Evolutionary conservation across 2,329 filamentous ascomycete genomes (phyloP).

Genomic region (Botrytis aclada): DNA sequence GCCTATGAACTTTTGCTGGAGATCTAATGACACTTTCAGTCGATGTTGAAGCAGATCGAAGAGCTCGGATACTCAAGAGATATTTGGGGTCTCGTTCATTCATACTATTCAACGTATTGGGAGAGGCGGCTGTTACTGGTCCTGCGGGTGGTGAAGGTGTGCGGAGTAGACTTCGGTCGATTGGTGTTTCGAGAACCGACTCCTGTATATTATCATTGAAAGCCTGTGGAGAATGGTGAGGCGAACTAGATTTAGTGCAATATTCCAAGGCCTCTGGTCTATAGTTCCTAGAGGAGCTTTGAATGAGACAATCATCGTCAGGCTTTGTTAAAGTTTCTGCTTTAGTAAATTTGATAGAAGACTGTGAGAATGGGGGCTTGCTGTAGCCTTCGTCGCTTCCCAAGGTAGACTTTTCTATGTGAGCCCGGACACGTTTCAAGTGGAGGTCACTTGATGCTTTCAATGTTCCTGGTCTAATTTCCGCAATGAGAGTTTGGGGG

Average conservation of each 20-base stretch:
- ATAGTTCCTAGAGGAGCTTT: not conserved
- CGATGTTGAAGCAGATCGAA: slow-evolving; percentile 17
- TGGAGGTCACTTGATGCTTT: not conserved
- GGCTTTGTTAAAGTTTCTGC: not conserved
- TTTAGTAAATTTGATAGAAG: not conserved
- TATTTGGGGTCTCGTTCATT: slow-evolving; percentile 31
- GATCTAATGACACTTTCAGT: not conserved
- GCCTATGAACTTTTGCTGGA: not conserved
- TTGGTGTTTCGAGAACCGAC: not conserved
- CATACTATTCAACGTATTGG: slow-evolving; percentile 27
- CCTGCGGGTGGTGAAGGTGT: slow-evolving; percentile 17
- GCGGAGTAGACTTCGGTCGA: slow-evolving; percentile 7
- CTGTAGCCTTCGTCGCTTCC: not conserved
- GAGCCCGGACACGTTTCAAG: not conserved
- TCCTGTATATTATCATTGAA: not conserved
- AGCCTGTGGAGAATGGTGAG: not conserved
- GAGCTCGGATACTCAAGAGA: slow-evolving; percentile 23
- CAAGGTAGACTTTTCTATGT: not conserved
- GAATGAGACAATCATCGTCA: not conserved
- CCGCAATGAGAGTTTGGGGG: no score
- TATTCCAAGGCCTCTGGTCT: not conserved
- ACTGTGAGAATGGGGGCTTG: no score
- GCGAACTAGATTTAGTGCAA: not conserved
- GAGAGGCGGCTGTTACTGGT: slow-evolving; percentile 16
- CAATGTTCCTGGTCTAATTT: not conserved